Conservation (phyloP, 305 asterid species). For the Fraxinus xanthoxyloides region DNA sequence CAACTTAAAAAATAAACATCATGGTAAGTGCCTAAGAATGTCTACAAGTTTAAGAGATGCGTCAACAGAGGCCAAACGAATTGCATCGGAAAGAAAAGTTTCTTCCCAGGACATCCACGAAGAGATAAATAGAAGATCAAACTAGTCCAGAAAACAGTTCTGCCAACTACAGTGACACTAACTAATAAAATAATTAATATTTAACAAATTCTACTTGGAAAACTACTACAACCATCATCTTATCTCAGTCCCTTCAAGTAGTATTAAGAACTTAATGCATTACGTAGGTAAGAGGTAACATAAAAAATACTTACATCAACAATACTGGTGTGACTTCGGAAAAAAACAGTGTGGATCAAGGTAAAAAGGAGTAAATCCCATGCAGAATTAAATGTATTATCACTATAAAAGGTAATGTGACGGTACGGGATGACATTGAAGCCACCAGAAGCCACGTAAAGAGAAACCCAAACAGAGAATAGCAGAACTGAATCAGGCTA, state of each 20-base stretch:
- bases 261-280: background rate
- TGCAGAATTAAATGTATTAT: background rate
- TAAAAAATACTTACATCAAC: background rate
- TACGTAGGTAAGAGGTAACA: background rate
- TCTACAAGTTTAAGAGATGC: background rate
- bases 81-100: background rate
- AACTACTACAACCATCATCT: background rate
- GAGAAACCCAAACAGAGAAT: background rate
- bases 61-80: background rate
- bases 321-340: background rate
- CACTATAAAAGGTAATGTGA: background rate
- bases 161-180: background rate
- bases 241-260: background rate
- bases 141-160: background rate
- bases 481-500: background rate
- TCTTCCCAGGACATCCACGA: background rate
- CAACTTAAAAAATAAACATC: background rate
- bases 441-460: background rate
- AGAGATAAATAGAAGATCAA: background rate
- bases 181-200: background rate
- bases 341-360: background rate
- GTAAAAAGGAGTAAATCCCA: background rate
- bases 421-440: background rate
- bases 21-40: background rate
- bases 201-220: background rate